These are phyloP conservation scores for Hibiscus syriacus DNA, from an alignment of 345 rosid genomes.

Conservation along the genomic window DNA sequence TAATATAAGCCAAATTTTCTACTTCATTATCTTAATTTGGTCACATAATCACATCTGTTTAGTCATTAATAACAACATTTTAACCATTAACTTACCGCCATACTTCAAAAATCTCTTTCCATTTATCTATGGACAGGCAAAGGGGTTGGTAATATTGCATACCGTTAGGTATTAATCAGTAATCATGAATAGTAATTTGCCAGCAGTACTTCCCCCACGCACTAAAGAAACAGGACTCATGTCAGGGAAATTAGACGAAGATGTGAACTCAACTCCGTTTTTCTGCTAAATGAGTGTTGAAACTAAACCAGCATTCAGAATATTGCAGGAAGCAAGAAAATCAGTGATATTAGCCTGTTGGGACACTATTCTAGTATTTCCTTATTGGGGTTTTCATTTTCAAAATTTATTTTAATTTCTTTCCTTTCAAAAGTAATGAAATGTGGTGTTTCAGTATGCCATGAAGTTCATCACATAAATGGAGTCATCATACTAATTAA, in stretches of 20 bases:
- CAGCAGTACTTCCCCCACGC: background rate
- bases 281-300: background rate
- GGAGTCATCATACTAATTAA: background rate
- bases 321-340: background rate
- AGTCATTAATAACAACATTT: conserved; percentile 16
- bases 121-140: background rate
- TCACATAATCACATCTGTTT: conserved; percentile 15
- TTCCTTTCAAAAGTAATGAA: background rate
- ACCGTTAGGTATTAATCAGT: too few relatives aligned
- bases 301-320: background rate
- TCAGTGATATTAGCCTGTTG: background rate
- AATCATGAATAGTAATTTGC: background rate
- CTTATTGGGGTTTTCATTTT: background rate
- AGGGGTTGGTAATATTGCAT: background rate
- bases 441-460: too few relatives aligned
- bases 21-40: background rate
- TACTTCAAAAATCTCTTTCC: conserved; percentile 6
- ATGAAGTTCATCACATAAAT: too few relatives aligned
- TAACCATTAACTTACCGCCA: conserved; percentile 30
- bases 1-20: background rate
- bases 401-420: background rate
- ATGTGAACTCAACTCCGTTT: background rate
- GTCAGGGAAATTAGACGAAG: background rate
- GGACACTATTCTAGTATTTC: background rate
- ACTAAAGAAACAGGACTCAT: background rate